A percentile compares a stretch with the other conserved stretches of the same genome.
phyloP scores from a whole-genome alignment of 768 basidiomycete species.

The Mycena vulgaris region DNA sequence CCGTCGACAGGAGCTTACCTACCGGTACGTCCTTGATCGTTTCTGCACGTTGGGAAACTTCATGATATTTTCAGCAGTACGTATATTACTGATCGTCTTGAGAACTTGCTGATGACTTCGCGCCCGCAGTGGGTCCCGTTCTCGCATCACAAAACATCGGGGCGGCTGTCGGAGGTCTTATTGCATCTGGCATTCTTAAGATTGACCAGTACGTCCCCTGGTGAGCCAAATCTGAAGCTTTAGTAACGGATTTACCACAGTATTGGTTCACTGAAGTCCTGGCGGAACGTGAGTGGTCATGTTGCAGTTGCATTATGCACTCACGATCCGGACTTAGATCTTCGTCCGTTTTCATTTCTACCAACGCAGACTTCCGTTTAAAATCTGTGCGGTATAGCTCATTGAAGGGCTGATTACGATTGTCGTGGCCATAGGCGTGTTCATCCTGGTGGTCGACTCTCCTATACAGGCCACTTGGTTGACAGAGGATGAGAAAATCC shows the following conservation, averaged over 20 bases:
- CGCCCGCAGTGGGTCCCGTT: constrained; percentile 4
- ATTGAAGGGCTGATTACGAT: constrained; percentile 19
- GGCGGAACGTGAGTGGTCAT: constrained; percentile 8
- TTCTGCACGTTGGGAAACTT: too few relatives aligned
- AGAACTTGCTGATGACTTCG: too few relatives aligned
- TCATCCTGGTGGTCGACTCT: constrained; percentile 11
- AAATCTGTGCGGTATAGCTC: constrained; percentile 7
- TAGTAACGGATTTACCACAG: not conserved
- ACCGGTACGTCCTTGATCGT: not conserved
- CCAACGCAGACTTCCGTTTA: not conserved
- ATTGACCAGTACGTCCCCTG: constrained; percentile 15
- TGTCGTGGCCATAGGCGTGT: constrained; percentile 13
- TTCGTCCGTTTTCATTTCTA: too few relatives aligned
- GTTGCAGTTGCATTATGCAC: too few relatives aligned
- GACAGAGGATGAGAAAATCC: constrained; percentile 16
- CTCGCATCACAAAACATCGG: constrained; percentile 17
- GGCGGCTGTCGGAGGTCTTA: constrained; percentile 11
- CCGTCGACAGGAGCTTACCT: constrained; percentile 20
- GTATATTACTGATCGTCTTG: too few relatives aligned
- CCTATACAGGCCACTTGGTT: constrained; percentile 16
- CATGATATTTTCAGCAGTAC: too few relatives aligned
- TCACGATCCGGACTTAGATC: too few relatives aligned
- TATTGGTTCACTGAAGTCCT: constrained; percentile 17
- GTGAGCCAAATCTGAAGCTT: too few relatives aligned
- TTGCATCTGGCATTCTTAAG: constrained; percentile 20